Percentiles rank a stretch among this genome's conserved stretches.
Conservation (phyloP, 139 green algal species). For the Ulvella scutata region DNA sequence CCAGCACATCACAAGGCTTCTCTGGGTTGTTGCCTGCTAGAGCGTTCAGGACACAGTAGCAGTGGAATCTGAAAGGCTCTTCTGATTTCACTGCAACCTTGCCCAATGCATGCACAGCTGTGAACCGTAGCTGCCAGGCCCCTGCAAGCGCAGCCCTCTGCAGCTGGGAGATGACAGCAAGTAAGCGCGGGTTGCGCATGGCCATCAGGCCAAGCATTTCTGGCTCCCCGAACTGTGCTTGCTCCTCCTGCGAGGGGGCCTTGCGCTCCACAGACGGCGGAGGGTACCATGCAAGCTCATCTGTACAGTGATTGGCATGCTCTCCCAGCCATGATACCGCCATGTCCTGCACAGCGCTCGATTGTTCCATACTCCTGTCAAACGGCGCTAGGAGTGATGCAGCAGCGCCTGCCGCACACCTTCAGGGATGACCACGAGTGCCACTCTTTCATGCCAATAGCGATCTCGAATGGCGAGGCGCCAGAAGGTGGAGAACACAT, state of each 20-base stretch:
- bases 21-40: not conserved
- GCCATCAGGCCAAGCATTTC: slow-evolving; percentile 12
- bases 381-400: too few species aligned
- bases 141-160: slow-evolving; percentile 18
- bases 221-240: not conserved
- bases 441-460: slow-evolving; percentile 3
- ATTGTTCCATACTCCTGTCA: not conserved
- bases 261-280: not conserved
- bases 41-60: not conserved
- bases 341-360: not conserved
- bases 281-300: slow-evolving; percentile 1
- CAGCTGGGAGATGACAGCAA: slow-evolving; percentile 21
- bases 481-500: not conserved
- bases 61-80: not conserved
- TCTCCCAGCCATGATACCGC: not conserved
- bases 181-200: slow-evolving; percentile 24
- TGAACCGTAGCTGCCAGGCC: slow-evolving; percentile 24
- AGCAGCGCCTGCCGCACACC: too few species aligned
- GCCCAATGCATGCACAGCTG: slow-evolving; percentile 23
- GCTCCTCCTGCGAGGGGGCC: not conserved
- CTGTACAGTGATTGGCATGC: not conserved
- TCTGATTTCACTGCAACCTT: slow-evolving; percentile 16
- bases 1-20: not conserved
- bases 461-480: not conserved
- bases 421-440: not conserved